These are phyloP conservation scores for Cyanidioschyzon merolae DNA, from an alignment of 23 red algal genomes.

Conservation along the genomic window DNA sequence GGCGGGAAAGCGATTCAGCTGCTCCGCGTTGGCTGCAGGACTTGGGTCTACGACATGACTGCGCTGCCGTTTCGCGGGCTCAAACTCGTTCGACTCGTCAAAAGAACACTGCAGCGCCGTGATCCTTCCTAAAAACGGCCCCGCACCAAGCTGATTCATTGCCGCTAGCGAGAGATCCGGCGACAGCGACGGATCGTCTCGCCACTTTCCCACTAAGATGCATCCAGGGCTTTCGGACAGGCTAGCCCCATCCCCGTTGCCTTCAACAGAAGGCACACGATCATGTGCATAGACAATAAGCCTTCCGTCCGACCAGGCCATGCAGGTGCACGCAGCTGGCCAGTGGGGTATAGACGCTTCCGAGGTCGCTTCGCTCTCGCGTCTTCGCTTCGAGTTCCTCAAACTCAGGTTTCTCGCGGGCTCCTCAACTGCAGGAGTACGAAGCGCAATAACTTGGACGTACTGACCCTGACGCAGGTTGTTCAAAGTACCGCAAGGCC, in stretches of 20 bases:
- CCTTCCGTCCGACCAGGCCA: not conserved
- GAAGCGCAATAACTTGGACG: not conserved
- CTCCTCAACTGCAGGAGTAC: not conserved
- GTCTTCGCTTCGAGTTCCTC: not conserved
- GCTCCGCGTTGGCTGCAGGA: not conserved
- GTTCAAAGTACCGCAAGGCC: not conserved
- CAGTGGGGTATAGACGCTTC: not conserved
- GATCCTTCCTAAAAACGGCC: not conserved
- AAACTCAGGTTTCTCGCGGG: not conserved
- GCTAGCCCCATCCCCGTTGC: not conserved
- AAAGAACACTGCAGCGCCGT: not conserved
- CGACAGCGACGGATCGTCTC: not conserved
- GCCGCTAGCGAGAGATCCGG: not conserved
- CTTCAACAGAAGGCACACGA: not conserved
- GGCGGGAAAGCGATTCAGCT: not conserved
- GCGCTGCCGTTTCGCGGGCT: not conserved
- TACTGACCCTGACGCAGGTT: not conserved
- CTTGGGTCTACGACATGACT: not conserved
- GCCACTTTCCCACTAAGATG: not conserved
- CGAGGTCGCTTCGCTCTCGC: not conserved
- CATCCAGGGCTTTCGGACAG: not conserved
- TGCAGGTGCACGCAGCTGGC: not conserved
- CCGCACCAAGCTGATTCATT: not conserved
- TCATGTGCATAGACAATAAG: not conserved
- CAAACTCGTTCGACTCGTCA: not conserved